These are phyloP conservation scores for Linnemannia exigua DNA, from an alignment of 192 early-diverging fungal species.

Conservation along the genomic window DNA sequence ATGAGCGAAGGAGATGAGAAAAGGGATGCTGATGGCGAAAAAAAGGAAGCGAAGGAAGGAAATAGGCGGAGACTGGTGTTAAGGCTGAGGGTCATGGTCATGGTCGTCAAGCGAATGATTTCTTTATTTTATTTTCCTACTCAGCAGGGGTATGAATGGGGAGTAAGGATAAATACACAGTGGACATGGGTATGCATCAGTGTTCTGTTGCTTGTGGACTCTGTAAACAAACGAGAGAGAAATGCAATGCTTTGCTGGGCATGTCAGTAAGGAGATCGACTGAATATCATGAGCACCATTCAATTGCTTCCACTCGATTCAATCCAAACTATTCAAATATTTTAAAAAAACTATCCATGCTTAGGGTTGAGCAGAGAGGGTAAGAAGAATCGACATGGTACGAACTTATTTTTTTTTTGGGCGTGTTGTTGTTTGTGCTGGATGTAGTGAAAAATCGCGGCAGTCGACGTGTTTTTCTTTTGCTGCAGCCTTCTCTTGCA, in stretches of 20 bases:
- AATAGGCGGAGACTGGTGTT: background rate
- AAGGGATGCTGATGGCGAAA: background rate
- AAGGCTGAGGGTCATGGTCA: background rate
- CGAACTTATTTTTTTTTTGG: no score
- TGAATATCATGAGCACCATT: background rate
- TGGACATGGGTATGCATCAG: no score
- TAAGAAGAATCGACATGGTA: background rate
- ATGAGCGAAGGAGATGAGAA: background rate
- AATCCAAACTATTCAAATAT: background rate
- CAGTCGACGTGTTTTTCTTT: no score
- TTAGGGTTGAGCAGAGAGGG: background rate
- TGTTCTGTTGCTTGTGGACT: no score
- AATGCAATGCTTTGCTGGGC: background rate
- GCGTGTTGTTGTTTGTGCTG: no score
- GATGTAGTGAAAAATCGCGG: no score
- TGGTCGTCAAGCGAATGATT: no score
- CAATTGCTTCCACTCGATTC: background rate
- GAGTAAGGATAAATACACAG: no score
- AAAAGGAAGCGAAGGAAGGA: background rate
- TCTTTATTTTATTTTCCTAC: no score
- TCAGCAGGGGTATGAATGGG: no score
- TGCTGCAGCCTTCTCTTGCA: no score
- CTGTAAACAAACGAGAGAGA: background rate
- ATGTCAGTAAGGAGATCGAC: background rate
- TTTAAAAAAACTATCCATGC: background rate